These are phyloP conservation scores for Cronartium quercuum DNA, from an alignment of 1,284 basidiomycete genomes.

Conservation along the genomic window DNA sequence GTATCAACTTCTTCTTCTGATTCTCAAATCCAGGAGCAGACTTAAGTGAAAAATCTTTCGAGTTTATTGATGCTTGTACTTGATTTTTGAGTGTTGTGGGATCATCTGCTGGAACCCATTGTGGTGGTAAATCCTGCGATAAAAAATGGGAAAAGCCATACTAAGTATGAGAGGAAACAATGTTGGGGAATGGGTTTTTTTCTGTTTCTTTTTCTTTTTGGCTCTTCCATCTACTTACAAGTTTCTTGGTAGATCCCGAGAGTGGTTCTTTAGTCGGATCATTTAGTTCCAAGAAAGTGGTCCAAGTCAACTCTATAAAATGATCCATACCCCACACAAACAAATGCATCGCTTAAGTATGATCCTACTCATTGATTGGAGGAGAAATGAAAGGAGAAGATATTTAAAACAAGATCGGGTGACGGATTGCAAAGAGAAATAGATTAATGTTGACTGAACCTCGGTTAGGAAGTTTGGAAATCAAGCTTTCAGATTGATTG, in stretches of 20 bases:
- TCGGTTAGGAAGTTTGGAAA: conserved; percentile 13
- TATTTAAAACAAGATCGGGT: neutral
- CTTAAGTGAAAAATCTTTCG: conserved; percentile 10
- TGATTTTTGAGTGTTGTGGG: neutral
- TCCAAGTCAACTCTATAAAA: conserved; percentile 64
- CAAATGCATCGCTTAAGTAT: no score
- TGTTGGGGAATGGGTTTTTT: neutral
- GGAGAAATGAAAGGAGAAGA: no score
- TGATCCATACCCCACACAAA: no score
- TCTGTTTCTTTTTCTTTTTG: no score
- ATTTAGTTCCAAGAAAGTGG: conserved; percentile 70
- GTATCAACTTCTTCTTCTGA: conserved; percentile 15
- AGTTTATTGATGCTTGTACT: neutral
- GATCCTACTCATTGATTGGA: no score
- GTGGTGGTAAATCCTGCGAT: conserved; percentile 19
- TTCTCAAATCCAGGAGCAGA: neutral
- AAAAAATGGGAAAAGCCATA: neutral
- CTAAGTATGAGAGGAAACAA: neutral
- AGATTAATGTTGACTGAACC: conserved; percentile 2
- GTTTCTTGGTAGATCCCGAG: conserved; percentile 52
- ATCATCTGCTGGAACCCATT: conserved; percentile 23
- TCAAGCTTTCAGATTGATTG: conserved; percentile 5
- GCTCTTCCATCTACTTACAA: conserved; percentile 44
- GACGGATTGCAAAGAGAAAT: neutral
- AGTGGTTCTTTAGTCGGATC: conserved; percentile 62